phyloP scores from a whole-genome alignment of 129 eudicot species.

The Tanacetum coccineum region DNA sequence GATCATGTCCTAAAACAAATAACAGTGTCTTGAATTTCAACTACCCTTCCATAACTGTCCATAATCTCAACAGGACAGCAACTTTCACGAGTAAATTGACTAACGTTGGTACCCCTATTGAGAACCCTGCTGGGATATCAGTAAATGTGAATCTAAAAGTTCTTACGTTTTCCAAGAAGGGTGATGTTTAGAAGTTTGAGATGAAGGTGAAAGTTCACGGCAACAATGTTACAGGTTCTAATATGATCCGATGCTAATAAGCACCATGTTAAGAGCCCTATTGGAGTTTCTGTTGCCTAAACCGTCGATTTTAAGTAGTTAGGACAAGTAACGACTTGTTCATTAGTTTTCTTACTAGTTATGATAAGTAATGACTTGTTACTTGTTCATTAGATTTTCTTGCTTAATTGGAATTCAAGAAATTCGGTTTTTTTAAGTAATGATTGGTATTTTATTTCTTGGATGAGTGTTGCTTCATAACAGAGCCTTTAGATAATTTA shows the following conservation, averaged over 20 bases:
- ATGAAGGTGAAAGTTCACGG: conserved; percentile 29
- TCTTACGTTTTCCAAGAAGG: conserved; percentile 34
- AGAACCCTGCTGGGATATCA: conserved; percentile 42
- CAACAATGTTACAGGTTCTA: conserved; percentile 7
- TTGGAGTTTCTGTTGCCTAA: conserved; percentile 32
- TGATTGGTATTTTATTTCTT: background rate
- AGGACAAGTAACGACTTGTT: conserved; percentile 23
- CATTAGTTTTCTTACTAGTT: background rate
- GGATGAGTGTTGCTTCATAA: too few species aligned
- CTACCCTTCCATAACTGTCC: conserved; percentile 71
- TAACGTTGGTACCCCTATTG: conserved; percentile 75
- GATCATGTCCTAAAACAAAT: conserved; percentile 36
- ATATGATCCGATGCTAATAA: conserved; percentile 58
- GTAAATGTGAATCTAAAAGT: conserved; percentile 41
- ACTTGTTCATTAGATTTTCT: conserved; percentile 16
- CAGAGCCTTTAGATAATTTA: too few species aligned
- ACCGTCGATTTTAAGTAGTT: background rate
- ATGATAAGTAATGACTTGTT: conserved; percentile 18
- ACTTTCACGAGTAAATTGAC: conserved; percentile 46
- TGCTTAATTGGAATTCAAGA: background rate
- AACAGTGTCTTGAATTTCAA: conserved; percentile 40
- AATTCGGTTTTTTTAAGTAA: background rate
- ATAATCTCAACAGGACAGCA: conserved; percentile 31
- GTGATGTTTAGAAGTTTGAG: conserved; percentile 49
- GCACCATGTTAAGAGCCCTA: conserved; percentile 79